These are phyloP conservation scores for Beauveria varroae DNA, from an alignment of 2,329 filamentous ascomycete species.

Conservation along the genomic window DNA sequence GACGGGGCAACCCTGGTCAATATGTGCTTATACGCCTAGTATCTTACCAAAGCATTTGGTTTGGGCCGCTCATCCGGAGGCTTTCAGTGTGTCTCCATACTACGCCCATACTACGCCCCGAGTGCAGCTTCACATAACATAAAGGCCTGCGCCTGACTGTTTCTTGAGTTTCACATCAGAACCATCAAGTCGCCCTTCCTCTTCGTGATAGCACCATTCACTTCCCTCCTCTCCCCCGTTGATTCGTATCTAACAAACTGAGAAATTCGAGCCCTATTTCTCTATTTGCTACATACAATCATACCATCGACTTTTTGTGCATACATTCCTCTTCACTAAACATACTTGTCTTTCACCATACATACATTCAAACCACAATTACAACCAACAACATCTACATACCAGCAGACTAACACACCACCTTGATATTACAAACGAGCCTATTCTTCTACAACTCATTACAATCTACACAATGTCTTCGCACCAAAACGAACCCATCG, in stretches of 20 bases:
- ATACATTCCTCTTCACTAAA: slow-evolving; percentile 6
- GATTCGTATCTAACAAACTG: slow-evolving; percentile 9
- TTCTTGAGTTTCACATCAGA: background rate
- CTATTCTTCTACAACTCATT: background rate
- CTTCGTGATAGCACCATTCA: slow-evolving; percentile 4
- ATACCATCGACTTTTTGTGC: slow-evolving; percentile 6
- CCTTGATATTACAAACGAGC: background rate
- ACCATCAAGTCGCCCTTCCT: slow-evolving; percentile 9
- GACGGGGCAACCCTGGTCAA: slow-evolving; percentile 2
- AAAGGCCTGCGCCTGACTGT: slow-evolving; percentile 4
- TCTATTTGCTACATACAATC: slow-evolving; percentile 10
- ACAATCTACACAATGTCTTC: slow-evolving; percentile 9
- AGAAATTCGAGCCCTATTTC: slow-evolving; percentile 12
- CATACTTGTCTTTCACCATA: slow-evolving; percentile 2
- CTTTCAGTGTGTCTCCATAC: slow-evolving; percentile 1
- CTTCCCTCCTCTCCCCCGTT: background rate
- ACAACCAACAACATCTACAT: background rate
- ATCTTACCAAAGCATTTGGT: slow-evolving; percentile 12
- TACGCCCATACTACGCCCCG: background rate
- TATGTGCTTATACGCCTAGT: slow-evolving; percentile 11
- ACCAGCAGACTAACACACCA: background rate
- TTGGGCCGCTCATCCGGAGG: slow-evolving; percentile 11
- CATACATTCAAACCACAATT: background rate
- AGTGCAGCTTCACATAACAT: slow-evolving; percentile 6
- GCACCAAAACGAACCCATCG: slow-evolving; percentile 16